A percentile compares a stretch with the other conserved stretches of the same genome.
Conservation (phyloP, 73 alveolate genomes). For the Tetrahymena elliotti region DNA sequence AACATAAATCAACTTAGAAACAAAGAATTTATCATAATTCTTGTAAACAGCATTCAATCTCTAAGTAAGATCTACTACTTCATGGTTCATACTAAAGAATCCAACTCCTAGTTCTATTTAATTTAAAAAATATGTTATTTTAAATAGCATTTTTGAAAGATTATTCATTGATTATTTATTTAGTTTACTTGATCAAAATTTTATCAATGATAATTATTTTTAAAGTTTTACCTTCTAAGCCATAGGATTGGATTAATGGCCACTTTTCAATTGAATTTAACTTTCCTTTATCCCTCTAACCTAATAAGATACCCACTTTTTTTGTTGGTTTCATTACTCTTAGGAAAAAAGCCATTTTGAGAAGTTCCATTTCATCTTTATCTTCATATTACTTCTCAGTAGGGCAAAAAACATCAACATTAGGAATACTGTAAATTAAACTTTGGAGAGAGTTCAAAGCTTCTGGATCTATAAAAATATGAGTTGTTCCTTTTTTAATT, state of each 20-base stretch:
- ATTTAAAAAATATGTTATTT: neutral
- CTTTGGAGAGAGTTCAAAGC: conserved; percentile 14
- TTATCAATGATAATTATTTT: neutral
- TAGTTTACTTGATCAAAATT: neutral
- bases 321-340: neutral
- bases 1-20: neutral
- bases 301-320: neutral
- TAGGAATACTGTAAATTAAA: conserved; percentile 4
- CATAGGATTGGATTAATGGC: neutral
- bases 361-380: neutral
- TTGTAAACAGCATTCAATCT: neutral
- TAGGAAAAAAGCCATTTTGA: neutral
- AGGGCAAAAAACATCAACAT: conserved; percentile 15
- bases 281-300: neutral
- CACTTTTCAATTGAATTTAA: neutral
- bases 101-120: neutral
- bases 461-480: conserved; percentile 9
- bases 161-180: too few relatives aligned
- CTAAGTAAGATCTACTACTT: neutral
- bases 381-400: conserved; percentile 19
- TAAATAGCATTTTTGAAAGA: neutral
- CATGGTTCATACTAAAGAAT: neutral
- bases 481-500: conserved; percentile 12
- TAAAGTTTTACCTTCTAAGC: neutral
- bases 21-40: neutral